Percentiles rank a stretch among this genome's conserved stretches.
Conservation (phyloP, 805 yeast species). For the Vanderwaltozyma verrucispora region DNA sequence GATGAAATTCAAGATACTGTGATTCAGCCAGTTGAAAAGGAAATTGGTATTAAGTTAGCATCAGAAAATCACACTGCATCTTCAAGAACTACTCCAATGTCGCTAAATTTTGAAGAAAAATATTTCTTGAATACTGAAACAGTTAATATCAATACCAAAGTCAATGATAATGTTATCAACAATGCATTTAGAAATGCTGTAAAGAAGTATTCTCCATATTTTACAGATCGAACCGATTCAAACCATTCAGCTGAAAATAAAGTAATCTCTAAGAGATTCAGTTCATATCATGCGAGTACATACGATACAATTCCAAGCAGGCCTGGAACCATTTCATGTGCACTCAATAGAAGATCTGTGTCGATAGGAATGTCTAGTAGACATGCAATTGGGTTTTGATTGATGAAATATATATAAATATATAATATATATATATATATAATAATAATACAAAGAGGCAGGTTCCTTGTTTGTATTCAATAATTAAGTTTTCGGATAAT, state of each 20-base stretch:
- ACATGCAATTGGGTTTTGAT: not conserved
- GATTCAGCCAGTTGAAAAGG: too few species aligned
- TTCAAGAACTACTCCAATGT: too few species aligned
- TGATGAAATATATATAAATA: too few species aligned
- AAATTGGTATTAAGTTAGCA: too few species aligned
- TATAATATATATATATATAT: too few species aligned
- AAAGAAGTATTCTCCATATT: constrained; percentile 6
- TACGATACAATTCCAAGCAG: not conserved
- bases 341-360: not conserved
- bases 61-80: too few species aligned
- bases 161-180: constrained; percentile 4
- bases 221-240: not conserved
- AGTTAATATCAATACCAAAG: too few species aligned
- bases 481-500: too few species aligned
- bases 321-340: not conserved
- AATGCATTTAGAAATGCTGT: constrained; percentile 16
- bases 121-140: too few species aligned
- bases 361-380: not conserved
- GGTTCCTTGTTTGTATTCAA: not conserved
- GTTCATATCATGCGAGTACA: not conserved
- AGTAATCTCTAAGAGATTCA: not conserved
- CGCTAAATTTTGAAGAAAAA: too few species aligned
- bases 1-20: too few species aligned
- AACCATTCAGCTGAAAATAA: not conserved
- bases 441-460: not conserved